Conservation (phyloP, 2,329 filamentous ascomycete species). For the Fusarium subglutinans region DNA sequence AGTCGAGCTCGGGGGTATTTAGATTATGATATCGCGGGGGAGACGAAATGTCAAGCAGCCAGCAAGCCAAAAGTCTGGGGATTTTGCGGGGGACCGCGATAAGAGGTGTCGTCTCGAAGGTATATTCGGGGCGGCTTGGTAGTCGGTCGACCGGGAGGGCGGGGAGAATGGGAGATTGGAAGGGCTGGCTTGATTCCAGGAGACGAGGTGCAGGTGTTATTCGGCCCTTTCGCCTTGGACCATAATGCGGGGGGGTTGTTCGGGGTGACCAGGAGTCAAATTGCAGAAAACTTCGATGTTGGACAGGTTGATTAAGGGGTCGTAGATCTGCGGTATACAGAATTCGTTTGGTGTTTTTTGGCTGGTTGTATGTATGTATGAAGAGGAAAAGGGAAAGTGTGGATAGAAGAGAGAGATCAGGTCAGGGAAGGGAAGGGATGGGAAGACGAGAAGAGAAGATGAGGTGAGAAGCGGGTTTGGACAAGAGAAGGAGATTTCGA, state of each 20-base stretch:
- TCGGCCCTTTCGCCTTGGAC: slow-evolving; percentile 50
- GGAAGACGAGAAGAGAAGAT: slow-evolving; percentile 26
- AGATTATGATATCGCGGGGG: slow-evolving; percentile 13
- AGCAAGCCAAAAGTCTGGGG: slow-evolving; percentile 42
- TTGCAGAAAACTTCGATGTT: slow-evolving; percentile 8
- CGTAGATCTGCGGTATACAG: background rate
- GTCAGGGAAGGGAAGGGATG: slow-evolving; percentile 22
- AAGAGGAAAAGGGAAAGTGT: slow-evolving; percentile 14
- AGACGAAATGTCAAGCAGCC: slow-evolving; percentile 14
- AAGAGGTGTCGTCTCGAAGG: slow-evolving; percentile 34
- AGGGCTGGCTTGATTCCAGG: slow-evolving; percentile 35
- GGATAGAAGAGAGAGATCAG: slow-evolving; percentile 23
- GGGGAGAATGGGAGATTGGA: slow-evolving; percentile 28
- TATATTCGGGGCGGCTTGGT: slow-evolving; percentile 38
- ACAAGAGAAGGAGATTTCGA: slow-evolving; percentile 38
- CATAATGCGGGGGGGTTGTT: slow-evolving; percentile 46
- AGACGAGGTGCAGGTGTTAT: slow-evolving; percentile 47
- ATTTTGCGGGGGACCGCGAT: slow-evolving; percentile 44
- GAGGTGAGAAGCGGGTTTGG: slow-evolving; percentile 35
- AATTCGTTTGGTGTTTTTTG: slow-evolving; percentile 6
- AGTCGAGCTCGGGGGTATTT: slow-evolving; percentile 16
- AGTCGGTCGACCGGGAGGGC: slow-evolving; percentile 30
- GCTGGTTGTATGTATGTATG: background rate
- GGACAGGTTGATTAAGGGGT: background rate
- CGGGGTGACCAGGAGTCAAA: slow-evolving; percentile 21